phyloP scores from a whole-genome alignment of 2,329 filamentous ascomycete species.

The Bipolaris oryzae region DNA sequence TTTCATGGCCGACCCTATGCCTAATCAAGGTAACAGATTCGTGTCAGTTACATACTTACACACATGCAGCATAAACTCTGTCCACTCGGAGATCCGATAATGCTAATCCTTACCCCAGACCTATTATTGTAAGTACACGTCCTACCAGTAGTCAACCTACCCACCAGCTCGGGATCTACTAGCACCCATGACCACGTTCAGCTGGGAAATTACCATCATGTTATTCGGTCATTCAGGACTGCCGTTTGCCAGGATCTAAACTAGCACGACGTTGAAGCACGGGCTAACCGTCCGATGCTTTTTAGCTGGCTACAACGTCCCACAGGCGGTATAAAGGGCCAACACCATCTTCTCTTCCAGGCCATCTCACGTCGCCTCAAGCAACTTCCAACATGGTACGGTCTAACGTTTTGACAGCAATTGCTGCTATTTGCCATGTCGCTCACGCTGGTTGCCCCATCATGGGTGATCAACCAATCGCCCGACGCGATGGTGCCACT shows the following conservation, averaged over 20 bases:
- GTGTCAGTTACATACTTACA: not conserved
- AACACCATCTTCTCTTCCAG: not conserved
- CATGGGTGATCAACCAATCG: constrained; percentile 43
- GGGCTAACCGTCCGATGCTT: not conserved
- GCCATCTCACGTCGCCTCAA: not conserved
- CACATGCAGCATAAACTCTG: constrained; percentile 3
- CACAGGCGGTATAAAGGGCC: constrained; percentile 23
- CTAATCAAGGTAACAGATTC: constrained; percentile 4
- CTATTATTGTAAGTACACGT: not conserved
- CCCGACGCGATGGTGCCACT: constrained; percentile 30
- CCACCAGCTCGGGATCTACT: constrained; percentile 1
- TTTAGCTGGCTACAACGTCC: not conserved
- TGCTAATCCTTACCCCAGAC: constrained; percentile 17
- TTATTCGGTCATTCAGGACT: constrained; percentile 6
- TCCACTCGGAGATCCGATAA: constrained; percentile 20
- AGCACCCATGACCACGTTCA: constrained; percentile 1
- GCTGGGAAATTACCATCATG: constrained; percentile 7
- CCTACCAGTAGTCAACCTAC: not conserved
- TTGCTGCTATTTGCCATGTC: constrained; percentile 32
- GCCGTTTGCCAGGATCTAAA: not conserved
- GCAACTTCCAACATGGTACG: constrained; percentile 32
- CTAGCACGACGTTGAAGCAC: constrained; percentile 1
- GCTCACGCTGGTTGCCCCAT: constrained; percentile 43
- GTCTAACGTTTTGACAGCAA: constrained; percentile 28
- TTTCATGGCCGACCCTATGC: not conserved